phyloP scores from a whole-genome alignment of 169 alveolate species.

The Plasmodium billcollinsi region DNA sequence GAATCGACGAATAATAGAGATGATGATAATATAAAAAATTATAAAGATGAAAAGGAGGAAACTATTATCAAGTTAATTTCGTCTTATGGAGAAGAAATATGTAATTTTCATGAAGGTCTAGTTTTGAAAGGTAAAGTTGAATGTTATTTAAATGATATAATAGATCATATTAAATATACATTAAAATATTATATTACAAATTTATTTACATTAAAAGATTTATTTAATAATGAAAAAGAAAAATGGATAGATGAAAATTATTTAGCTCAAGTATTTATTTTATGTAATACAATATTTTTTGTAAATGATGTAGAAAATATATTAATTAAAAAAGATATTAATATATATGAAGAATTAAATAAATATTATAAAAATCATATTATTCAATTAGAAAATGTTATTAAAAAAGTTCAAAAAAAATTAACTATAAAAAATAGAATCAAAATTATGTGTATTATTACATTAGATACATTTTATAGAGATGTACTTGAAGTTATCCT shows the following conservation, averaged over 20 bases:
- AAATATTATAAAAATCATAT: conserved; percentile 84
- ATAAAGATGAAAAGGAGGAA: conserved; percentile 20
- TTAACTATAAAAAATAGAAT: conserved; percentile 88
- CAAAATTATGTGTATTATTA: conserved; percentile 96
- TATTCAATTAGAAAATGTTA: conserved; percentile 88
- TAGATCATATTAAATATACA: conserved; percentile 57
- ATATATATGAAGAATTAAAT: conserved; percentile 83
- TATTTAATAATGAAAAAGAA: conserved; percentile 34
- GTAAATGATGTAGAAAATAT: conserved; percentile 78
- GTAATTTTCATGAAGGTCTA: conserved; percentile 51
- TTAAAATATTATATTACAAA: conserved; percentile 51
- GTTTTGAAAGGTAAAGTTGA: conserved; percentile 46
- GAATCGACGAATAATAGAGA: neutral
- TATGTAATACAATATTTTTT: conserved; percentile 68
- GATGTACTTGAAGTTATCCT: conserved; percentile 93
- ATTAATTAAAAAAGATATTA: conserved; percentile 78
- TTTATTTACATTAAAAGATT: conserved; percentile 24
- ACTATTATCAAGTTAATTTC: conserved; percentile 49
- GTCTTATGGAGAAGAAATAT: conserved; percentile 68
- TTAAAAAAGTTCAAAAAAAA: conserved; percentile 93
- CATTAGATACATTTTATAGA: conserved; percentile 96
- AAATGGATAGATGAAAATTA: conserved; percentile 73
- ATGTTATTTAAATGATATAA: conserved; percentile 65
- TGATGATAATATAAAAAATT: neutral
- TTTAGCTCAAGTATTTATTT: conserved; percentile 59